These are phyloP conservation scores for Cocos nucifera DNA, from an alignment of 176 grass and related monocot species.

Conservation along the genomic window DNA sequence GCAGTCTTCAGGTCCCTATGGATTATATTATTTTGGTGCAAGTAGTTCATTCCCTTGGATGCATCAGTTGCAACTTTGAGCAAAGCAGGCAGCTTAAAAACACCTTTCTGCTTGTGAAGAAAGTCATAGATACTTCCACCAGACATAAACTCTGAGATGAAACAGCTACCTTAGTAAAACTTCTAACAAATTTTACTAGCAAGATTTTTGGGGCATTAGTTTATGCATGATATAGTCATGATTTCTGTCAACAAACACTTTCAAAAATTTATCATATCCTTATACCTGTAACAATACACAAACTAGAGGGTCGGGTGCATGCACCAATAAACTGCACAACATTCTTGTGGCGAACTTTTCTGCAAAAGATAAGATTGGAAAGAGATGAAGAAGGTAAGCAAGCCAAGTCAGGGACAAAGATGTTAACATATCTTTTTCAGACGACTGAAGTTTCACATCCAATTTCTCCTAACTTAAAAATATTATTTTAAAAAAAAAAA, in stretches of 20 bases:
- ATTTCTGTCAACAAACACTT: too few species aligned
- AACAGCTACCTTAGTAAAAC: neutral
- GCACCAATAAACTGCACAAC: constrained; percentile 85
- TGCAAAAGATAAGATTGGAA: constrained; percentile 22
- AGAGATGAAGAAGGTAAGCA: constrained; percentile 2
- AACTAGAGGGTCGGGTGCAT: constrained; percentile 51
- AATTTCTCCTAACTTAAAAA: too few species aligned
- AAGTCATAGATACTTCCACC: constrained; percentile 62
- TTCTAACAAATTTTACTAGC: too few species aligned
- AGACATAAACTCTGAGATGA: constrained; percentile 64
- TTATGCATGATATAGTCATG: too few species aligned
- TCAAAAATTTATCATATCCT: neutral
- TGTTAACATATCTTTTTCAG: too few species aligned
- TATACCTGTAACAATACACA: constrained; percentile 81
- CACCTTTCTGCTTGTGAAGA: constrained; percentile 53
- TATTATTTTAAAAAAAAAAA: too few species aligned
- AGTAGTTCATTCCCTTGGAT: constrained; percentile 78
- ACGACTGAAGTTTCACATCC: too few species aligned
- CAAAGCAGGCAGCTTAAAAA: constrained; percentile 60
- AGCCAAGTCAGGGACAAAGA: too few species aligned
- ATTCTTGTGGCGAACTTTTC: constrained; percentile 81
- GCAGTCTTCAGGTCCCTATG: constrained; percentile 80
- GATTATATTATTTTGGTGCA: constrained; percentile 81
- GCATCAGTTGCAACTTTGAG: constrained; percentile 55
- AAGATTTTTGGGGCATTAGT: too few species aligned